These are phyloP conservation scores for Ogataea hybrid DNA, from an alignment of 1,139 yeast genomes.

Conservation along the genomic window DNA sequence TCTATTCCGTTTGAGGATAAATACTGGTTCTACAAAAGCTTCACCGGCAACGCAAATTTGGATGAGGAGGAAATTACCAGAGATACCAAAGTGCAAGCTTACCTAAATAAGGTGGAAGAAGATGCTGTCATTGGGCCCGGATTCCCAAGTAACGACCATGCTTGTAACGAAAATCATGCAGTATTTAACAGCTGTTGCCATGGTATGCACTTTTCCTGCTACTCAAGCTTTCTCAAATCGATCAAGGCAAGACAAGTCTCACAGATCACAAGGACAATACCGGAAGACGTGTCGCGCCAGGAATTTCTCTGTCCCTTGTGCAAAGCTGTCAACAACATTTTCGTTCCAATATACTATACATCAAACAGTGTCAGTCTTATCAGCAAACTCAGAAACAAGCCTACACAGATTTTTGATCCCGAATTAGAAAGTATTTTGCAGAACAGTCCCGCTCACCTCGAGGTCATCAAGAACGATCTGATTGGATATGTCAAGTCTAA, in stretches of 20 bases:
- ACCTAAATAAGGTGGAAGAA: slow-evolving; percentile 38
- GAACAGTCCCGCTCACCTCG: slow-evolving; percentile 6
- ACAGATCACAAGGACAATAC: slow-evolving; percentile 79
- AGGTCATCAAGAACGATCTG: slow-evolving; percentile 20
- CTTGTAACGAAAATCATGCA: slow-evolving; percentile 42
- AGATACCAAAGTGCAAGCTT: slow-evolving; percentile 37
- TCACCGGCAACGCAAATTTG: slow-evolving; percentile 51
- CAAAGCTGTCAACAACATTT: slow-evolving; percentile 79
- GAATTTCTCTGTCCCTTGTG: slow-evolving; percentile 92
- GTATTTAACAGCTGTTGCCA: slow-evolving; percentile 89
- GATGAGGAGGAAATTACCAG: slow-evolving; percentile 39
- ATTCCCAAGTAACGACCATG: slow-evolving; percentile 43
- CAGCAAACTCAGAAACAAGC: slow-evolving; percentile 14
- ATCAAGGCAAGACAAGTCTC: slow-evolving; percentile 51
- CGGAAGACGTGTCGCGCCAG: slow-evolving; percentile 66
- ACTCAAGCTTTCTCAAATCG: slow-evolving; percentile 56
- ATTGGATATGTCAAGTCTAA: slow-evolving; percentile 20
- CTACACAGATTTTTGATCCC: slow-evolving; percentile 14
- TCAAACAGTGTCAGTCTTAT: slow-evolving; percentile 32
- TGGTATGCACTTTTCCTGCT: slow-evolving; percentile 86
- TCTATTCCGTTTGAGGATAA: slow-evolving; percentile 60
- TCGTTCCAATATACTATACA: slow-evolving; percentile 67
- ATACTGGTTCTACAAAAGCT: slow-evolving; percentile 67
- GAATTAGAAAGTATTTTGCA: slow-evolving; percentile 9
- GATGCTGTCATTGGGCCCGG: slow-evolving; percentile 67